Base-by-base conservation (phyloP, 2,329 filamentous ascomycete genomes). In the Aspergillus sp. region DNA sequence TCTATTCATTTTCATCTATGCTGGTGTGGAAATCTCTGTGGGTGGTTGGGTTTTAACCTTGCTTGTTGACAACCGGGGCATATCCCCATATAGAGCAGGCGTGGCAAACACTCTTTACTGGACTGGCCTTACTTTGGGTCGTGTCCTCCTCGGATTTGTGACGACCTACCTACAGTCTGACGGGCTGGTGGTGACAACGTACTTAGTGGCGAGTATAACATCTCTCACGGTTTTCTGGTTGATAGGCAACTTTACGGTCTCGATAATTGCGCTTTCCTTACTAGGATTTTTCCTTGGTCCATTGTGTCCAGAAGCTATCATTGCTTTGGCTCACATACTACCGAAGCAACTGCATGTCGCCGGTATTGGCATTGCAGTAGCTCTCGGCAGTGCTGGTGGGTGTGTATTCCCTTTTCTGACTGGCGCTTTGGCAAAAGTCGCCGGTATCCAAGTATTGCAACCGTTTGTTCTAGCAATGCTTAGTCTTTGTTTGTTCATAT, bases 261-360 rank as follows among this genome's bases (percentile, higher is more conserved):
- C 83, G 0, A 81, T 84, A n/a, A 72, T 88, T 19, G 81, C 84
- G 29, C 82, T 89, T 11, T 72, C 78, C 0, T 67, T 89, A 1
- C 74, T 88, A 46, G 87, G 87, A 0, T 86, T 90, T 70, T 87
- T 90, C 57, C 73, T 90, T 0, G 88, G 87, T 0, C 87, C 88
- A 0, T 66, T 90, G 32, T 90, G 89, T 58, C 86, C 86, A 0
- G 83, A 82, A 4, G 84, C 80, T 4, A 77, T 91, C 19, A 81
- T 89, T 4, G 79, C 79, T 1, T 79, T 80, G 3, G 86, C 85
- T 0, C 88, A 86, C 51, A 69, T 90, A 6, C 69, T 91, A 2
- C 86, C 86, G 0, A 74, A 72, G 34, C 77, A 86, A 49, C 71
- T 88, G 32, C 88, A 93, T 54, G 83, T 90, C 39, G 79, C 78